Evolutionary conservation across 768 basidiomycete genomes (phyloP), one percentile per base, ranked within the genome.

Genomic region (Fistulinella prunicolor): DNA sequence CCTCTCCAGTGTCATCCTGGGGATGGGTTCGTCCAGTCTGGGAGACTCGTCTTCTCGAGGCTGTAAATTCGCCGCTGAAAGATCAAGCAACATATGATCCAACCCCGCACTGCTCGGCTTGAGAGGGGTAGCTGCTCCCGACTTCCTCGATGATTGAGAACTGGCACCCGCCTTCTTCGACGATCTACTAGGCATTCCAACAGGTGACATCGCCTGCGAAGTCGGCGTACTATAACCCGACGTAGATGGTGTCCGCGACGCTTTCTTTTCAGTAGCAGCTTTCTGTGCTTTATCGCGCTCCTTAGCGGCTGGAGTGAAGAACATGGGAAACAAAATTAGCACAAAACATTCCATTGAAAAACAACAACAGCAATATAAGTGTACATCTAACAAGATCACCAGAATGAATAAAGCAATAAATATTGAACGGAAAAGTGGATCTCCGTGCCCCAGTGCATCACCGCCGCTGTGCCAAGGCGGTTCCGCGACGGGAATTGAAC

Each of bases 201-300:
- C 47, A 22, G 64, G 62, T 16, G 81, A 79, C 49, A 71, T 66
- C 8, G 75, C 70, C 40, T 73, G 70, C 6, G 80, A 78, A 39
- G 70, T 69, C 13, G 73, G 70, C 10, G 66, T 66, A 22, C 41
- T 64, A 52, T 61, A 50, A 36, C 71, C 69, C 49, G 81, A 77
- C 16, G 63, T 50, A 23, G 69, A 59, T 43, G 69, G 64, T 32
- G 58, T 50, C 41, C 61, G 57, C 35, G 60, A 63, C 38, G 56
- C 61, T 53, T 65, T 68, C 67, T 76, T 77, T 57, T 78, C 76
- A 53, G 75, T 69, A 39, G 53, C 47, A 16, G 72, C 70, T 55
- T 81, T 89, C 61, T 81, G 75, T 12, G 81, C 80, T 66, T 85
- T 90, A 67, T 89, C 87, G 65, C 80, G 83, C 71, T 89, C 86